Base-by-base conservation (phyloP, 2,329 filamentous ascomycete species). In the Madurella fahalii region DNA sequence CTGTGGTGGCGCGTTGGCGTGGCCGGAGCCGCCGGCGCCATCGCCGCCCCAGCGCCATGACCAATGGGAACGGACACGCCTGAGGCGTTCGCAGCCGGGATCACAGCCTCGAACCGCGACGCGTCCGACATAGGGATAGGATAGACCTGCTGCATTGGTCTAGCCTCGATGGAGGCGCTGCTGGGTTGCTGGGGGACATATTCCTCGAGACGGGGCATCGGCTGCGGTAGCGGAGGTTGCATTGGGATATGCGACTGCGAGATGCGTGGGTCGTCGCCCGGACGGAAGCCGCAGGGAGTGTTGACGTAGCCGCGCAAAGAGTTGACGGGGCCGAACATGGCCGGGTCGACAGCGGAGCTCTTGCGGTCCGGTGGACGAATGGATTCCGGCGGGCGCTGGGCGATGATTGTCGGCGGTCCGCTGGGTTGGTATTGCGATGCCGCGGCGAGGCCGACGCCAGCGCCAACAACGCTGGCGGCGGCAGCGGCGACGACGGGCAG, bases 91-190 rank as follows among this genome's bases (percentile, higher is more conserved):
- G 77, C 4, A 37, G 11, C 34, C 9, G 34, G 9, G 11, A 9
- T 75, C 25, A 70, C 72, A 47, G 77, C 80, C 59, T 89, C 85
- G 61, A 86, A 86, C 25, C 72, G 76, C 17, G 72, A 75, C 7
- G 84, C 82, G 59, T 92, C 88, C 2, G 79, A 79, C 1, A 85
- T 85, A 4, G 85, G 81, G 32, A 86, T 72, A 8, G 89, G 83
- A 61, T 85, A 85, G 34, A 90, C 80, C 31, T 81, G 77, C 63
- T 86, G 84, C 71, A 89, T 72, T 9, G 77, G 69, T 30, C 58
- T 68, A 37, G 60, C 66, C 50, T 72, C 68, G 42, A 68, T 66
- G 17, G 69, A 69, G 11, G 67, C 66, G 20, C 67, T 70, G 69
- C 67, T 69, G 65, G 65, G 64, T 31, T 66, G 34, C 13, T 37